Percentiles rank a stretch among this genome's conserved stretches.
These are phyloP conservation scores for Piromyces sp. DNA, from an alignment of 192 early-diverging fungal species.

Conservation along the genomic window DNA sequence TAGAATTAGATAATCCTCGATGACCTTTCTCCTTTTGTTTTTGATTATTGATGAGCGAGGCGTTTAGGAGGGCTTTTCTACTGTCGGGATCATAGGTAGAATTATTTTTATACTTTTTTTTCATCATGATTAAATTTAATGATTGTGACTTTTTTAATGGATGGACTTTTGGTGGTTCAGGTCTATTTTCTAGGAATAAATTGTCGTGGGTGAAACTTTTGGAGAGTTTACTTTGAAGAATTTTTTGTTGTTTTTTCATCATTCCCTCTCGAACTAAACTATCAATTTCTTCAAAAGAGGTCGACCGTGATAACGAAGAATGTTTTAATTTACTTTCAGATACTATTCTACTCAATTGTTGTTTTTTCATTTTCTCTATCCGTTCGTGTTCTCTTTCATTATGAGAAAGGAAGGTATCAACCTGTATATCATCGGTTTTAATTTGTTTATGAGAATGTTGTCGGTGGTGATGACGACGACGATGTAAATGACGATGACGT, in stretches of 20 bases:
- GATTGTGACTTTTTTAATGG: not conserved
- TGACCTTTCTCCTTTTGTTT: not conserved
- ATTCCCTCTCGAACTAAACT: not conserved
- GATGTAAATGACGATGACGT: not conserved
- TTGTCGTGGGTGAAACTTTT: not conserved
- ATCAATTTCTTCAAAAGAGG: not conserved
- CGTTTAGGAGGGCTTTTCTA: not conserved
- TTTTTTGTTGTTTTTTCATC: not conserved
- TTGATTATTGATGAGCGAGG: not conserved
- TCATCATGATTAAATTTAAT: not conserved
- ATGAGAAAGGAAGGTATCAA: too few relatives aligned
- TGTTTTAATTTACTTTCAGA: not conserved
- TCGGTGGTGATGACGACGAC: not conserved
- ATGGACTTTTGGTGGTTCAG: not conserved
- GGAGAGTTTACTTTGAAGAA: not conserved
- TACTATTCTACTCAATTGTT: not conserved
- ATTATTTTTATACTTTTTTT: not conserved
- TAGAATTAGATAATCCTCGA: too few relatives aligned
- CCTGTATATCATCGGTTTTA: too few relatives aligned
- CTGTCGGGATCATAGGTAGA: not conserved
- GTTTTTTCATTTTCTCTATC: not conserved
- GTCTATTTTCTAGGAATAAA: not conserved
- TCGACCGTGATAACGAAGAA: not conserved
- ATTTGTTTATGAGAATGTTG: not conserved
- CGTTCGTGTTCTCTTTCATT: not conserved